Evolutionary conservation across 805 yeast species (phyloP).

Genomic region (Ogataea paradorogensis): DNA sequence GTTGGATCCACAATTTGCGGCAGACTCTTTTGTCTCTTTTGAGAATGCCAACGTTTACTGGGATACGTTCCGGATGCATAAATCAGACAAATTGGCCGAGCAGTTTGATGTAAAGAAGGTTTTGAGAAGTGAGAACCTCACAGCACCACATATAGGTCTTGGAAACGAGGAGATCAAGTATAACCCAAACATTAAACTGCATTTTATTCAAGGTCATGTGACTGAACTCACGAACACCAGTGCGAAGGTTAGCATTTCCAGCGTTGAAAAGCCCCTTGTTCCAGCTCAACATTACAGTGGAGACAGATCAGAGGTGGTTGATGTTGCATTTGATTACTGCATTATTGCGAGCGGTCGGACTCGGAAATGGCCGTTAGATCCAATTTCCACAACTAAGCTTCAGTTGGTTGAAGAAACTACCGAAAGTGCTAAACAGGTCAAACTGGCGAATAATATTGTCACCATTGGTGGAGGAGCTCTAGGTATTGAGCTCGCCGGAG

Average conservation of each 20-base stretch:
- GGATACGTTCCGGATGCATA: constrained; percentile 10
- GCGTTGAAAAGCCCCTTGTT: constrained; percentile 1
- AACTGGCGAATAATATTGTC: constrained; percentile 37
- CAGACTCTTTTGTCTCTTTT: constrained; percentile 7
- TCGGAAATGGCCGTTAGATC: constrained; percentile 54
- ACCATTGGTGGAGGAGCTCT: constrained; percentile 53
- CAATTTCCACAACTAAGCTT: constrained; percentile 39
- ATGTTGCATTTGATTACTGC: constrained; percentile 43
- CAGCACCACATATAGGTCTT: not conserved
- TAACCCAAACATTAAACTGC: constrained; percentile 10
- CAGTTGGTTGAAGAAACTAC: constrained; percentile 43
- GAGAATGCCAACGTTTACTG: constrained; percentile 11
- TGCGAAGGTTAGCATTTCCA: constrained; percentile 4
- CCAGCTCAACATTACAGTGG: constrained; percentile 1
- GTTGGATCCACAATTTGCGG: constrained; percentile 36
- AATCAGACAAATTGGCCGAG: not conserved
- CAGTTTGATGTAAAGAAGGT: constrained; percentile 4
- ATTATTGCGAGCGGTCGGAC: constrained; percentile 49
- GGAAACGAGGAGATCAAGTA: constrained; percentile 3
- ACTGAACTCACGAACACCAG: constrained; percentile 1
- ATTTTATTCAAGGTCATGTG: constrained; percentile 13
- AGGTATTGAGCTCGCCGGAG: constrained; percentile 51
- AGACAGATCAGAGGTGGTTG: not conserved
- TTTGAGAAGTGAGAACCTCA: constrained; percentile 5
- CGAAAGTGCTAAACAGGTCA: constrained; percentile 32